Conservation (phyloP, 768 basidiomycete species). For the Dictyophora rubrovolvata region DNA sequence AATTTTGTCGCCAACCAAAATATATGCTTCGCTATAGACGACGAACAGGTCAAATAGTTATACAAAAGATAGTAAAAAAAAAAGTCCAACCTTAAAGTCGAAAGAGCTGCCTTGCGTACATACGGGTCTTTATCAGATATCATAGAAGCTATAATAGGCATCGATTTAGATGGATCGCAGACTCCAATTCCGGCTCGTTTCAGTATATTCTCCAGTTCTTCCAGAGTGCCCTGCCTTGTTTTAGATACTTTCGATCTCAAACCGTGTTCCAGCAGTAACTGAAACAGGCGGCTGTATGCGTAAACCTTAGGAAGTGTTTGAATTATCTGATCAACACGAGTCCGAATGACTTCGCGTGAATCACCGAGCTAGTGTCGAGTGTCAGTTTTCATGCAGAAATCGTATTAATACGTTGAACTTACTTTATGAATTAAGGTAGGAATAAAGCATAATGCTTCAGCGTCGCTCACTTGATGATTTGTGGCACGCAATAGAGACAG, state of each 20-base stretch:
- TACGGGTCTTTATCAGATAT: conserved; percentile 84
- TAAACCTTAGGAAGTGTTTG: conserved; percentile 82
- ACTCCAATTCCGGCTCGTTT: conserved; percentile 75
- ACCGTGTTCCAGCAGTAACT: conserved; percentile 79
- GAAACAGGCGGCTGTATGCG: conserved; percentile 87
- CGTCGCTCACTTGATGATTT: conserved; percentile 72
- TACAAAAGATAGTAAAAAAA: conserved; percentile 1
- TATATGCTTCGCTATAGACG: conserved; percentile 60
- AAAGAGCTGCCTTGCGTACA: conserved; percentile 80
- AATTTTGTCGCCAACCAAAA: conserved; percentile 74
- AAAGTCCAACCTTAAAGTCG: conserved; percentile 60
- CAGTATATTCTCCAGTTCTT: conserved; percentile 68
- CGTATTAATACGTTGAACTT: conserved; percentile 1
- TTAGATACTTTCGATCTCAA: conserved; percentile 85
- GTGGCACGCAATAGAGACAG: conserved; percentile 62
- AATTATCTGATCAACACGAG: conserved; percentile 75
- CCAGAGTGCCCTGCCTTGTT: conserved; percentile 77
- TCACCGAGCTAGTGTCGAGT: conserved; percentile 69
- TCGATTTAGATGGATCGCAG: conserved; percentile 73
- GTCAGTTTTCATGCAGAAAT: conserved; percentile 6
- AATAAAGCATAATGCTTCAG: conserved; percentile 79
- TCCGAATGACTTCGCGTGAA: conserved; percentile 70
- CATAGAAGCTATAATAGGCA: conserved; percentile 65
- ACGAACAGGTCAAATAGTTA: conserved; percentile 11
- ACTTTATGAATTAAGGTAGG: conserved; percentile 89